Conservation (phyloP, 169 alveolate genomes). For the Babesia divergens region DNA sequence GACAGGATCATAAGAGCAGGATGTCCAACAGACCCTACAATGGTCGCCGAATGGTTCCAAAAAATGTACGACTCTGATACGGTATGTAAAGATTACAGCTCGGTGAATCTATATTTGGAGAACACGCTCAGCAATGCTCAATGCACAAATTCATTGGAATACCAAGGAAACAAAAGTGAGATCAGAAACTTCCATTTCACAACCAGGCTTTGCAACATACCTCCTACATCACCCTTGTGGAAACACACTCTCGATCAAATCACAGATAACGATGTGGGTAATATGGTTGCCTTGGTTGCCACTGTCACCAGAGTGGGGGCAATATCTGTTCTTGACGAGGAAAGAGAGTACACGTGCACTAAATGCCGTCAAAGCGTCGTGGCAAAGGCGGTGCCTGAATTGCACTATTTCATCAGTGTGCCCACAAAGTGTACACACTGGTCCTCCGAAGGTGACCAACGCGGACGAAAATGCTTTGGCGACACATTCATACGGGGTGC, state of each 20-base stretch:
- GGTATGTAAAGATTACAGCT: background rate
- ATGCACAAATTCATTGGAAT: background rate
- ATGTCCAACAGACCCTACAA: background rate
- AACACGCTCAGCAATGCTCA: background rate
- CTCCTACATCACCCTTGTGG: slow-evolving; percentile 21
- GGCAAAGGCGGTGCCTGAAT: slow-evolving; percentile 65
- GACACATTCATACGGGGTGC: slow-evolving; percentile 35
- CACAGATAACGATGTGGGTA: slow-evolving; percentile 33
- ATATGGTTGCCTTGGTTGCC: background rate
- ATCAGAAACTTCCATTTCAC: slow-evolving; percentile 4
- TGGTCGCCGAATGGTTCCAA: background rate
- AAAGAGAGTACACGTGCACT: slow-evolving; percentile 66
- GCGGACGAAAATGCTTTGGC: slow-evolving; percentile 28
- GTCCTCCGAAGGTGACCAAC: background rate
- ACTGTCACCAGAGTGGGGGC: slow-evolving; percentile 52
- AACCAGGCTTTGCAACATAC: slow-evolving; percentile 32
- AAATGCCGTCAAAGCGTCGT: slow-evolving; percentile 61
- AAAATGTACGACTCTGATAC: background rate
- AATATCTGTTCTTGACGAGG: slow-evolving; percentile 64
- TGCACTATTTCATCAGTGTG: slow-evolving; percentile 43
- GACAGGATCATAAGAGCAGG: slow-evolving; percentile 4
- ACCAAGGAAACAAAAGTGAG: background rate
- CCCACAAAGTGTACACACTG: slow-evolving; percentile 49
- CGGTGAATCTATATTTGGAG: background rate
- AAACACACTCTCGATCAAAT: slow-evolving; percentile 23